Base-by-base conservation (phyloP, 2,329 filamentous ascomycete species). In the Venturia aucupariae region DNA sequence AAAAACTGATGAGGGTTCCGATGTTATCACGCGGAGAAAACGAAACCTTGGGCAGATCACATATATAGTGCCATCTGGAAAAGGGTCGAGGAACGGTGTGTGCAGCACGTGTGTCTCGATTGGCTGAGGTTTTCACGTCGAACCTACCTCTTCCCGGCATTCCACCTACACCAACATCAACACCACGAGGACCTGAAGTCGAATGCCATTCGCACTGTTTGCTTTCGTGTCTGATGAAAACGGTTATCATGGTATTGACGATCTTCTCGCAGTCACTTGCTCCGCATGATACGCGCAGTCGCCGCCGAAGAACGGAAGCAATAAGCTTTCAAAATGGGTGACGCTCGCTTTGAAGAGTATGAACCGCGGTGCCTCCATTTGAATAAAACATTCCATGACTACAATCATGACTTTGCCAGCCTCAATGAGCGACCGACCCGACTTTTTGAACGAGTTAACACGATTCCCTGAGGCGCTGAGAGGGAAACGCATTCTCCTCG, bases 401-500 rank as follows among this genome's bases (percentile, higher is more conserved):
- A 15, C 13, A 30, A 30, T 11, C 17, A 57, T 55, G 48, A 32
- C 32, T 19, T 17, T 32, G 1, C 24, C 48, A 32, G 48, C 48
- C 32, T 17, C 51, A 1, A 57, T 32, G 51, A 38, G 30, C 51
- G 48, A 55, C 10, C 48, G 48, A 19, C 48, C 24, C 4, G 7
- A 7, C 6, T 55, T 55, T 17, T 22, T 57, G 15, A n/a, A n/a
- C 19, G 2, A 57, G 35, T n/a, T 57, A 8, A 32, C 51, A n/a
- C 51, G 15, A n/a, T 81, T 82, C 62, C 80, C 79, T 5, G 68
- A 65, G 22, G 68, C 76, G 10, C 78, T 89, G n/a, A 75, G 78
- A 44, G 84, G 84, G 11, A 86, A 85, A 72, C 82, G 82, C 67
- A 80, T 90, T 66, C 75, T 90, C 8, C 80, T 90, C 8, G 87